A percentile compares a stretch with the other conserved stretches of the same genome.
Evolutionary conservation across 345 rosid species (phyloP).

Genomic region (Brassica nigra): DNA sequence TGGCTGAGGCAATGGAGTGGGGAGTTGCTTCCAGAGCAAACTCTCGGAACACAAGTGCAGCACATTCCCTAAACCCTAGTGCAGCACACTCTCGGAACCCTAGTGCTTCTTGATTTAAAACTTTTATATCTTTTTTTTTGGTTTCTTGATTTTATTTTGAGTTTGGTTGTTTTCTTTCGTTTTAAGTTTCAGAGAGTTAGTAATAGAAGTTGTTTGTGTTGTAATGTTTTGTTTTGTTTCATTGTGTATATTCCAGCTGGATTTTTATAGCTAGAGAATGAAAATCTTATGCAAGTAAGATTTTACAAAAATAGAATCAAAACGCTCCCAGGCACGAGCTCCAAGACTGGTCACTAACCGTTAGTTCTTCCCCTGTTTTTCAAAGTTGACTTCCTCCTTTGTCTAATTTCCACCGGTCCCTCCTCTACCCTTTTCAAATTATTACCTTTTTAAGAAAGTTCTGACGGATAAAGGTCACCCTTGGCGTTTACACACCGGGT

Average conservation of each 20-base stretch:
- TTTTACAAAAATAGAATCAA: too few relatives aligned
- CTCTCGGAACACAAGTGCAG: constrained; percentile 35
- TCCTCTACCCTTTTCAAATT: too few relatives aligned
- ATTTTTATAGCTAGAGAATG: constrained; percentile 34
- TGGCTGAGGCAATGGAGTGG: constrained; percentile 77
- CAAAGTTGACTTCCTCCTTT: too few relatives aligned
- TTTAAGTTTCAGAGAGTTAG: constrained; percentile 8
- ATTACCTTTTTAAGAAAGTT: too few relatives aligned
- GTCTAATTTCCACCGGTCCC: too few relatives aligned
- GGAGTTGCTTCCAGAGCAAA: constrained; percentile 52
- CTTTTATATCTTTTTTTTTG: not conserved
- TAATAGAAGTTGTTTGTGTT: constrained; percentile 12
- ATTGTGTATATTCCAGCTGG: constrained; percentile 34
- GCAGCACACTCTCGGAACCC: constrained; percentile 39
- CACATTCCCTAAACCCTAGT: constrained; percentile 26
- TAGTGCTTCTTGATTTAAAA: constrained; percentile 28
- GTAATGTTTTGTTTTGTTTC: constrained; percentile 15
- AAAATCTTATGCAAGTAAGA: too few relatives aligned
- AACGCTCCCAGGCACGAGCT: too few relatives aligned
- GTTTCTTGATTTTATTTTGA: constrained; percentile 6
- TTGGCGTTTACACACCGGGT: too few relatives aligned
- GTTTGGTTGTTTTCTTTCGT: constrained; percentile 7
- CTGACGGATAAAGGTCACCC: too few relatives aligned
- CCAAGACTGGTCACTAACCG: too few relatives aligned
- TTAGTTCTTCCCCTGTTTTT: too few relatives aligned